phyloP scores from a whole-genome alignment of 352 stramenopile species.

The Pythium myriotylum region DNA sequence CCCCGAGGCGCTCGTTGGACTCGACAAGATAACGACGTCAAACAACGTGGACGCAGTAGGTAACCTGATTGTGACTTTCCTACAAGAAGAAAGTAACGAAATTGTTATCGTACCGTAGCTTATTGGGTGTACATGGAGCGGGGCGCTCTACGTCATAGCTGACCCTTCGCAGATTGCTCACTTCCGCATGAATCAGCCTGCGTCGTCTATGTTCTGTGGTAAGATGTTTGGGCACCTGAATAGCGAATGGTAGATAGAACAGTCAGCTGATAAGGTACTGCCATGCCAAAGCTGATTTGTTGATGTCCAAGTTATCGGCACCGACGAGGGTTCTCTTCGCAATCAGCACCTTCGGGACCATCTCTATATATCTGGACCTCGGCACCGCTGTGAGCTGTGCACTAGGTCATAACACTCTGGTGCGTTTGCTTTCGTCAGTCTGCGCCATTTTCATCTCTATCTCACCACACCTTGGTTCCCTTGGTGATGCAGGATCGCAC shows the following conservation, averaged over 20 bases:
- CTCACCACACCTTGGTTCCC: neutral
- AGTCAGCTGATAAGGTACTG: neutral
- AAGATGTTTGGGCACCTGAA: conserved; percentile 10
- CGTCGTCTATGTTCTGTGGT: conserved; percentile 71
- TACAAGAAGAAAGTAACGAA: neutral
- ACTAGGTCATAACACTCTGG: conserved; percentile 44
- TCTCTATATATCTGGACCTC: conserved; percentile 66
- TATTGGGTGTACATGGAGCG: conserved; percentile 74
- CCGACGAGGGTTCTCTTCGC: conserved; percentile 40
- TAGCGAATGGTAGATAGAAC: neutral
- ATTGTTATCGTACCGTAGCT: conserved; percentile 34
- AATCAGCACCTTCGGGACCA: conserved; percentile 65
- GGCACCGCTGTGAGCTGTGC: conserved; percentile 46
- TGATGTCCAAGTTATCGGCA: conserved; percentile 3
- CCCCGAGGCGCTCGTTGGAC: conserved; percentile 29
- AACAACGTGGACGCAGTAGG: conserved; percentile 21
- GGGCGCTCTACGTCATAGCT: conserved; percentile 54
- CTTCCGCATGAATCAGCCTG: conserved; percentile 69
- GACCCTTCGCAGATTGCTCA: conserved; percentile 44
- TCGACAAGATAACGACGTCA: conserved; percentile 20
- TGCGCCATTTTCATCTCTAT: neutral
- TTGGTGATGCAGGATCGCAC: conserved; percentile 37
- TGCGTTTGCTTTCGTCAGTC: conserved; percentile 18
- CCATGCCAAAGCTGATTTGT: neutral
- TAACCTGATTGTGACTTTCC: neutral